Evolutionary conservation across 1,284 basidiomycete genomes (phyloP).

Genomic region (Pseudozyma sp.): DNA sequence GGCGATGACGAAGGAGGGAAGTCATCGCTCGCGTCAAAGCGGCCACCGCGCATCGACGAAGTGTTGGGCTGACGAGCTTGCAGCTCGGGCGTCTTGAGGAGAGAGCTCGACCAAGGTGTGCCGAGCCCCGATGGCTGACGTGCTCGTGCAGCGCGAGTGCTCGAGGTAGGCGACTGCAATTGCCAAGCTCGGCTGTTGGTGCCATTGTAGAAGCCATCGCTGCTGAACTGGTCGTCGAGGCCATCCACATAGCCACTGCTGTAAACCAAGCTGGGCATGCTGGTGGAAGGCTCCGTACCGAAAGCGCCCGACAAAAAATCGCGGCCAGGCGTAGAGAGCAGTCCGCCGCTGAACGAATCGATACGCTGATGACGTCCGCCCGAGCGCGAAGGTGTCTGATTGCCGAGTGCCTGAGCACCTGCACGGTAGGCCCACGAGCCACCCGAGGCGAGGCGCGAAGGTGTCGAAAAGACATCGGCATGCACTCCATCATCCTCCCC

Average conservation of each 20-base stretch:
- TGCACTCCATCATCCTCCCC: slow-evolving; percentile 42
- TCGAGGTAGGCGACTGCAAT: slow-evolving; percentile 52
- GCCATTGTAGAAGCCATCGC: slow-evolving; percentile 32
- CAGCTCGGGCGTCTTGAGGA: slow-evolving; percentile 51
- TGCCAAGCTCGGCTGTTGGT: slow-evolving; percentile 50
- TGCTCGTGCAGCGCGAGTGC: slow-evolving; percentile 48
- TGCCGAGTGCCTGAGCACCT: slow-evolving; percentile 32
- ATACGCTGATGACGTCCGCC: slow-evolving; percentile 39
- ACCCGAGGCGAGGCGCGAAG: slow-evolving; percentile 51
- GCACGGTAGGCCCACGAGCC: slow-evolving; percentile 40
- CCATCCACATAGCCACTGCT: slow-evolving; percentile 44
- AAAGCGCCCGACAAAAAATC: slow-evolving; percentile 48
- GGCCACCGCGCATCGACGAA: slow-evolving; percentile 31
- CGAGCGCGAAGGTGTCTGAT: slow-evolving; percentile 47
- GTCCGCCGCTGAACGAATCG: slow-evolving; percentile 49
- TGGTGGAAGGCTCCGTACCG: slow-evolving; percentile 45
- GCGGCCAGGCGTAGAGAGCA: slow-evolving; percentile 41
- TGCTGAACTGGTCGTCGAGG: slow-evolving; percentile 35
- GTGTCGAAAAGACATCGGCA: slow-evolving; percentile 59
- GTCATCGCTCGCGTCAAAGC: slow-evolving; percentile 34
- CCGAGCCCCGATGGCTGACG: slow-evolving; percentile 41
- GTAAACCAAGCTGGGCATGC: slow-evolving; percentile 52
- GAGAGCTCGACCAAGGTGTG: slow-evolving; percentile 43
- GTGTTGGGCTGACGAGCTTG: slow-evolving; percentile 40
- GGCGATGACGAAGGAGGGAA: slow-evolving; percentile 51